Evolutionary conservation across 805 yeast genomes (phyloP), one percentile per base, ranked within the genome.

Genomic region (Komagataella pseudopastoris): DNA sequence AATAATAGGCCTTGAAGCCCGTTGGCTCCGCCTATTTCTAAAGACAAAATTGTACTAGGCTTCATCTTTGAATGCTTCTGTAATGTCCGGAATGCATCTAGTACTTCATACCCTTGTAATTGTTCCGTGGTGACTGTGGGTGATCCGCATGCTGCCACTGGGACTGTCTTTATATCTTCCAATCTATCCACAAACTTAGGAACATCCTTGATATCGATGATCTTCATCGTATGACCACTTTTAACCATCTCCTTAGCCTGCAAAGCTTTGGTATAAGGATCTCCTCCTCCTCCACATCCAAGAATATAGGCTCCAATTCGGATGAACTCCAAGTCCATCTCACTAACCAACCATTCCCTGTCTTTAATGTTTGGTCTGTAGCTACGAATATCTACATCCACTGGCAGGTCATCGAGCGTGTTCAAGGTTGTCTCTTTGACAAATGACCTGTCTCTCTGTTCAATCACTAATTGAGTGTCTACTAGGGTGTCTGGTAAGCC

Each of bases 251-350:
- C 66, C 47, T 70, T 58, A 1, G 64, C 55, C 47, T 66, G 69
- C 36, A 75, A 59, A 53, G 56, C 71, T 17, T 57, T 58, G 4
- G 74, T 61, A 57, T 73, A 71, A 20, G 79, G 78, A 50, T 66
- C 66, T 45, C 79, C 78, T 30, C 79, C 79, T 12, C 79, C 79
- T 2, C 78, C 79, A 59, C 75, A 70, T 6, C 78, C 79, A 4
- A 75, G 63, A 51, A 74, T 71, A 55, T 74, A 74, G 23, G 70
- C 60, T n/a, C 78, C 80, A 49, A 71, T 65, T 39, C 68, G 58
- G 10, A 74, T 54, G 52, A 65, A 66, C 44, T 72, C 77, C 49
- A 63, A 54, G 58, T 74, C 78, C 2, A 59, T 60, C 53, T 66
- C 75, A 3, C 70, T 61, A 18, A 72, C 50, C 5, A 63, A 48